A percentile compares a stretch with the other conserved stretches of the same genome.
phyloP scores from a whole-genome alignment of 2,329 filamentous ascomycete species.

The Trichophyton rubrum region DNA sequence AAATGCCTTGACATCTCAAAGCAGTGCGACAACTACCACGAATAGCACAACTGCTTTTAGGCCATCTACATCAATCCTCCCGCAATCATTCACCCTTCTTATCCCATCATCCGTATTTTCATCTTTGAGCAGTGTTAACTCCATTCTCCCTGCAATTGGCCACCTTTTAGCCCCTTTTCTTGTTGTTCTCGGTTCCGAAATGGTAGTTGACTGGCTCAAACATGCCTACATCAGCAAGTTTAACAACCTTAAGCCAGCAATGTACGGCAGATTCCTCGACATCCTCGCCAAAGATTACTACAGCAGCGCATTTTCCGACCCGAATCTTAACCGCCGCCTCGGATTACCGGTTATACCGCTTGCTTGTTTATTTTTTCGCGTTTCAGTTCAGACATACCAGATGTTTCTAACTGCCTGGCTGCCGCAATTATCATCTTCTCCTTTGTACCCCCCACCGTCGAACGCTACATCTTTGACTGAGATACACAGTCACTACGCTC shows the following conservation, averaged over 20 bases:
- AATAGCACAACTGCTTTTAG: constrained; percentile 38
- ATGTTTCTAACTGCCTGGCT: constrained; percentile 91
- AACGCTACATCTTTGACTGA: constrained; percentile 30
- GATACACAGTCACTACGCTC: constrained; percentile 37
- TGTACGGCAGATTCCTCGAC: constrained; percentile 83
- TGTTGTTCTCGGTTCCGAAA: constrained; percentile 88
- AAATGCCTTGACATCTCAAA: constrained; percentile 23
- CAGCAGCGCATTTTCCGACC: constrained; percentile 83
- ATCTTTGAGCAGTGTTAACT: constrained; percentile 32
- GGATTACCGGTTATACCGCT: constrained; percentile 85
- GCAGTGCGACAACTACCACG: constrained; percentile 22
- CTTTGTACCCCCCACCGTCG: constrained; percentile 38
- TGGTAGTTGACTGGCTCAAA: constrained; percentile 93
- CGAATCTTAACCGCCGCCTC: constrained; percentile 76
- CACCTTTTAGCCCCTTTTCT: constrained; percentile 88
- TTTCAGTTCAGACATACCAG: constrained; percentile 89
- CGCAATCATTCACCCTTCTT: constrained; percentile 79
- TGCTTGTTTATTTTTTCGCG: constrained; percentile 86
- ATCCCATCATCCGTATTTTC: constrained; percentile 43
- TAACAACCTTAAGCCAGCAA: constrained; percentile 84
- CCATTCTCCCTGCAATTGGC: constrained; percentile 40
- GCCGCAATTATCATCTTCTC: constrained; percentile 37
- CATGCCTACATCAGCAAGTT: constrained; percentile 98
- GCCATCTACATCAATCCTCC: constrained; percentile 58
- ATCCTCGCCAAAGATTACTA: constrained; percentile 97